Base-by-base conservation (phyloP, 1,284 basidiomycete species). In the Peniophora sp. region DNA sequence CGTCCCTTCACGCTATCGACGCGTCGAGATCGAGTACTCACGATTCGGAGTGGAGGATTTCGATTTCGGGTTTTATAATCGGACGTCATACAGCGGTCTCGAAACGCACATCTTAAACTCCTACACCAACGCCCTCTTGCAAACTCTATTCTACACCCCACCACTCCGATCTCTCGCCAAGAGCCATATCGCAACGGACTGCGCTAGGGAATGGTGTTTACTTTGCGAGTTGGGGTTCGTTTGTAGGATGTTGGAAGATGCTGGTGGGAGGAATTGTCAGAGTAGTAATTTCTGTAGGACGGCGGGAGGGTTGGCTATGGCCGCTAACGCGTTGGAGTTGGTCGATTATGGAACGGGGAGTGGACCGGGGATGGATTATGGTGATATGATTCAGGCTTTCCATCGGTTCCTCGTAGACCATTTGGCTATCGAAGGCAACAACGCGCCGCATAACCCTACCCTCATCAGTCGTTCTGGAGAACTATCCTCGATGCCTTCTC, bases 21-120 rank as follows among this genome's bases (percentile, higher is more conserved):
- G 88, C 61, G 93, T 97, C 39, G 93, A 97, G 67, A 99, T 99
- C 62, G 93, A 97, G 68, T 99, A 99, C 66, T 96, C 92, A 46
- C 93, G 93, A 61, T 99, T 99, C 59, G 96, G 96, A n/a, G 91
- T 98, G 23, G 96, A 96, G 65, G 96, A 99, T 68, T 99, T 99
- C 63, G 97, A 99, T 66, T 99, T 99, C 63, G 95, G 92, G 1
- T 97, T 92, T 64, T 97, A 93, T 69, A 97, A 97, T 67, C 84
- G 82, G 62, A 98, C 97, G 0, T 66, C 78, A 23, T 94, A 83
- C 63, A 94, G 91, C 53, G 97, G 97, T 3, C 77, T 99, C 47
- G 97, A 99, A 68, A 97, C 96, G 1, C 93, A 99, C 64, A 98
- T 99, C 54, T 75, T 91, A 50, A 97, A 98, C 66, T 98, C 94